Conservation (phyloP, 345 rosid species). For the Excoecaria cochinchinensis region DNA sequence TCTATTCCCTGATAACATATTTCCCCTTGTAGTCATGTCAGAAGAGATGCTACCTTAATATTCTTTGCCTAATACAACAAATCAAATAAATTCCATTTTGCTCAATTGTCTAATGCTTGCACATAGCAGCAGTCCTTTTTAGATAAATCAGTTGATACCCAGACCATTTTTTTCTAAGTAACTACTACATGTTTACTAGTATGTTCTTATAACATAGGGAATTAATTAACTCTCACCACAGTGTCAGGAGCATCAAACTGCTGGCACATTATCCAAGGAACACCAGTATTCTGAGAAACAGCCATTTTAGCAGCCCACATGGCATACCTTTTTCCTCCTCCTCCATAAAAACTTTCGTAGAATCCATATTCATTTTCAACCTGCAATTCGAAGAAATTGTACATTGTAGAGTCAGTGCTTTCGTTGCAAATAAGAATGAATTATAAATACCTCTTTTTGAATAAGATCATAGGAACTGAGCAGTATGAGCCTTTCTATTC, state of each 20-base stretch:
- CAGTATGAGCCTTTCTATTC: neutral
- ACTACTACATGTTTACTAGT: neutral
- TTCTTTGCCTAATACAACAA: neutral
- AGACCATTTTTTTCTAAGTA: too few relatives aligned
- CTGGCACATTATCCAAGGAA: constrained; percentile 97
- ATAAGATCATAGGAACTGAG: neutral
- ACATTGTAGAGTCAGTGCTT: neutral
- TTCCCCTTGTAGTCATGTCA: neutral
- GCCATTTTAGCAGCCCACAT: constrained; percentile 92
- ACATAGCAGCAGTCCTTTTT: neutral
- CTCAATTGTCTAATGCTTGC: neutral
- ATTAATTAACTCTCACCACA: constrained; percentile 49
- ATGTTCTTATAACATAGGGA: neutral
- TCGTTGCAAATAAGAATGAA: neutral
- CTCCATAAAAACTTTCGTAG: constrained; percentile 60
- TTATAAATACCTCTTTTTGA: neutral
- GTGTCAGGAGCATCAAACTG: constrained; percentile 73
- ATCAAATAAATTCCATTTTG: neutral
- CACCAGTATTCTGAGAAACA: constrained; percentile 75
- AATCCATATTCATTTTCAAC: constrained; percentile 88
- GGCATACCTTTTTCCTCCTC: constrained; percentile 72
- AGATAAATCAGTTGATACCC: neutral
- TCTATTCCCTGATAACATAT: neutral
- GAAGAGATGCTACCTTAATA: neutral
- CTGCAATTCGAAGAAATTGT: constrained; percentile 37